Conservation (phyloP, 495 filamentous ascomycete genomes). For the Hamigera avellanea region DNA sequence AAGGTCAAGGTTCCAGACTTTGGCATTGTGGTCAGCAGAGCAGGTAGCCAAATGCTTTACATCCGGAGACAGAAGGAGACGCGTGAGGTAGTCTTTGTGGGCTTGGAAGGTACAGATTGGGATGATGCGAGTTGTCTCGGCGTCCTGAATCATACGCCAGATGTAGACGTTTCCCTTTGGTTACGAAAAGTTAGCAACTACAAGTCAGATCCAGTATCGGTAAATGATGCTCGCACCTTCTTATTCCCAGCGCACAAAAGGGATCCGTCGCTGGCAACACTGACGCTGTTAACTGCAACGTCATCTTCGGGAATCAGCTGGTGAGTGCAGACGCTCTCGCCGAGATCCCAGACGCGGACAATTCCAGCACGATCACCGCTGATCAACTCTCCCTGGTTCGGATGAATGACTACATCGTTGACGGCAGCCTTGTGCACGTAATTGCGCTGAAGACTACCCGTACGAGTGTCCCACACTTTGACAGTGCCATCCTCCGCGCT, state of each 20-base stretch:
- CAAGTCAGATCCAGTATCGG: no score
- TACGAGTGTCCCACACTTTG: slow-evolving; percentile 96
- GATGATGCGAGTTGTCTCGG: slow-evolving; percentile 75
- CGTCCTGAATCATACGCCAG: slow-evolving; percentile 79
- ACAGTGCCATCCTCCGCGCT: slow-evolving; percentile 94
- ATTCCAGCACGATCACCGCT: slow-evolving; percentile 89
- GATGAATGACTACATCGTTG: slow-evolving; percentile 92
- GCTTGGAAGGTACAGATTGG: slow-evolving; percentile 89
- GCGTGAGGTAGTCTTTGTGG: slow-evolving; percentile 87
- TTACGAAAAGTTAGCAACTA: no score
- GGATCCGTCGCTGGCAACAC: slow-evolving; percentile 87
- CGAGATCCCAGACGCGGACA: slow-evolving; percentile 91
- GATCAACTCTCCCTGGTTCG: slow-evolving; percentile 95
- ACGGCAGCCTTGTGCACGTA: slow-evolving; percentile 80
- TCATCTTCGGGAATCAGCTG: slow-evolving; percentile 96
- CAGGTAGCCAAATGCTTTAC: slow-evolving; percentile 96
- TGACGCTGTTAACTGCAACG: slow-evolving; percentile 82
- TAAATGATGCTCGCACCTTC: slow-evolving; percentile 37
- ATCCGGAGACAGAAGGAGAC: slow-evolving; percentile 90
- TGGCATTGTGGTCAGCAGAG: slow-evolving; percentile 93
- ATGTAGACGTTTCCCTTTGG: slow-evolving; percentile 98
- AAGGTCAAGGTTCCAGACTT: slow-evolving; percentile 84
- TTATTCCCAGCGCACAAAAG: slow-evolving; percentile 95
- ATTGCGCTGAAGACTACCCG: slow-evolving; percentile 77
- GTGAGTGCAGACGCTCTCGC: slow-evolving; percentile 93